Conservation (phyloP, 768 basidiomycete genomes). For the Dendrothele bispora region DNA sequence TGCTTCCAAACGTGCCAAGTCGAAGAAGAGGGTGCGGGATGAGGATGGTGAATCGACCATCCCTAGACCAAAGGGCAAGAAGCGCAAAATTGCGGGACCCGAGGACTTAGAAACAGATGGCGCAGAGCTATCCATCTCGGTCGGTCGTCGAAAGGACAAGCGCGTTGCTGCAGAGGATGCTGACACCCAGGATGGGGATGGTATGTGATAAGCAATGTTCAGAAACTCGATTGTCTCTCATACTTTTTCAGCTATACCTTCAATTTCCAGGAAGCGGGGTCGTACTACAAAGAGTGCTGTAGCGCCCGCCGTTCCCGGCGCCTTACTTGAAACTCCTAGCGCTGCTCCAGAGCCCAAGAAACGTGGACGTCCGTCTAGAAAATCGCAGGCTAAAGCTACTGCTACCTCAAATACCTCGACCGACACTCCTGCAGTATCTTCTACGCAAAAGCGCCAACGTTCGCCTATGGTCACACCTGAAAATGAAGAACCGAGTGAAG, state of each 20-base stretch:
- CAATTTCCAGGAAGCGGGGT: slow-evolving; percentile 35
- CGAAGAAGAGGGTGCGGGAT: slow-evolving; percentile 39
- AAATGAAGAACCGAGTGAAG: no score
- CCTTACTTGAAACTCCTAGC: no score
- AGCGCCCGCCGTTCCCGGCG: no score
- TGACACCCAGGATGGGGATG: not conserved
- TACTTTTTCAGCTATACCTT: not conserved
- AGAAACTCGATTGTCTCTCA: not conserved
- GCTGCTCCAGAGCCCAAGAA: no score
- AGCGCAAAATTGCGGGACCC: slow-evolving; percentile 19
- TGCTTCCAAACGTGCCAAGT: slow-evolving; percentile 56
- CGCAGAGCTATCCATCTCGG: not conserved
- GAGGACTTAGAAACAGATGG: slow-evolving; percentile 26
- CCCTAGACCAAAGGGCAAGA: slow-evolving; percentile 8
- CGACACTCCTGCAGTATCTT: no score
- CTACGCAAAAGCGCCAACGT: no score
- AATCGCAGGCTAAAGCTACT: no score
- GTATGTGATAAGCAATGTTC: not conserved
- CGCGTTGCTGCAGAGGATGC: not conserved
- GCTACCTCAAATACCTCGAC: no score
- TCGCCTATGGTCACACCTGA: no score
- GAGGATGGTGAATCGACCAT: slow-evolving; percentile 14
- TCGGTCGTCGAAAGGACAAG: slow-evolving; percentile 1
- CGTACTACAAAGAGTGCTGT: slow-evolving; percentile 35
- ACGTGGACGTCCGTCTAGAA: slow-evolving; percentile 34